Conservation (phyloP, 257 asterid species). For the Lavandula angustifolia region DNA sequence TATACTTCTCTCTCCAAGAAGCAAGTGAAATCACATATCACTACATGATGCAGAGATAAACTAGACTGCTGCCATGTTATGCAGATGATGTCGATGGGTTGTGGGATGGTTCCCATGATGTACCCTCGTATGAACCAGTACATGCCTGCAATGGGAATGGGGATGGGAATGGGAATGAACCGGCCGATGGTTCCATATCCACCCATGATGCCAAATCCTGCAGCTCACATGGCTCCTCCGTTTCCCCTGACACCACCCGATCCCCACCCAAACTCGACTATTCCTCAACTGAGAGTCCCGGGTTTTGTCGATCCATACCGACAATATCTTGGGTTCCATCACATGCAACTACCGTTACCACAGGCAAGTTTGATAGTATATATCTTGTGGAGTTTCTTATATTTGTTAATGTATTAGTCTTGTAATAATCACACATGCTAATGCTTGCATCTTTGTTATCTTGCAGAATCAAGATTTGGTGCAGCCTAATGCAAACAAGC, state of each 20-base stretch:
- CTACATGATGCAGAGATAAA: too few relatives aligned
- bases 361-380: constrained; percentile 48
- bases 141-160: constrained; percentile 48
- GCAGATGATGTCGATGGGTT: constrained; percentile 90
- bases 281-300: constrained; percentile 39
- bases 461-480: constrained; percentile 57
- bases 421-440: too few relatives aligned
- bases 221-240: constrained; percentile 50
- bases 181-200: constrained; percentile 63
- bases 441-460: background rate
- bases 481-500: constrained; percentile 41
- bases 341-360: constrained; percentile 40
- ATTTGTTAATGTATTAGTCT: too few relatives aligned
- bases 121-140: constrained; percentile 79
- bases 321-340: constrained; percentile 58
- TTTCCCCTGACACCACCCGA: constrained; percentile 48
- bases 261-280: constrained; percentile 26
- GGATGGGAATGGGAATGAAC: constrained; percentile 67
- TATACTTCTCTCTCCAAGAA: constrained; percentile 19
- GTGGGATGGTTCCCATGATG: constrained; percentile 82
- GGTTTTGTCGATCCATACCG: constrained; percentile 56
- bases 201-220: constrained; percentile 47
- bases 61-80: too few relatives aligned
- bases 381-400: too few relatives aligned
- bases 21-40: too few relatives aligned